A percentile compares a stretch with the other conserved stretches of the same genome.
These are phyloP conservation scores for Gossypium mustelinum DNA, from an alignment of 345 rosid species.

Conservation along the genomic window DNA sequence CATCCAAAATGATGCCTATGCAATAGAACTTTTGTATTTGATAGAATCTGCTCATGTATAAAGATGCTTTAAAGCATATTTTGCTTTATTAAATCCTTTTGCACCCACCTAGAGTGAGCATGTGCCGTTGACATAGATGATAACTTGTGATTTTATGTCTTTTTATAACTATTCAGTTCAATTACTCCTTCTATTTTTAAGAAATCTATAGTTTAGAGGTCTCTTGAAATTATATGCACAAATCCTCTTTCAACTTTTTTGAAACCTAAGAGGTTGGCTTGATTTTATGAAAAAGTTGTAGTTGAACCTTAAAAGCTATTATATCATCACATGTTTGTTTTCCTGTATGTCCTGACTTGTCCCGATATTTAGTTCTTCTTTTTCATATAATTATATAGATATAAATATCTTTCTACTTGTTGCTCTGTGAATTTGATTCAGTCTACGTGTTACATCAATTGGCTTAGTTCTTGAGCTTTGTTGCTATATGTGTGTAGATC, in stretches of 20 bases:
- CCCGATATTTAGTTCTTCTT: not conserved
- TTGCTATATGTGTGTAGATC: constrained; percentile 39
- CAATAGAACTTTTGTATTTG: constrained; percentile 2
- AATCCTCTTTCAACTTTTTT: not conserved
- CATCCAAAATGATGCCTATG: not conserved
- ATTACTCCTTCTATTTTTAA: not conserved
- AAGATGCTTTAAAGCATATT: not conserved
- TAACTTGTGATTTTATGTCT: not conserved
- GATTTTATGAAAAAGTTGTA: not conserved
- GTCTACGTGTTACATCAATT: not conserved
- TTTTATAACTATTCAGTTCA: not conserved
- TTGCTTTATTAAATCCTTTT: not conserved
- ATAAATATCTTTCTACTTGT: not conserved
- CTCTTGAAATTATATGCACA: not conserved
- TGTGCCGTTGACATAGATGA: not conserved
- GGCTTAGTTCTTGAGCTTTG: not conserved
- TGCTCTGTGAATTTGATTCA: not conserved
- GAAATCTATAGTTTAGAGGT: not conserved
- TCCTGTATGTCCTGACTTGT: not conserved
- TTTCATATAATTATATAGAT: not conserved
- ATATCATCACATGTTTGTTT: not conserved
- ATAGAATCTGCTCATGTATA: not conserved
- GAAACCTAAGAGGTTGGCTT: not conserved
- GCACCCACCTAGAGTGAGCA: not conserved
- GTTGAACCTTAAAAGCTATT: not conserved